Base-by-base conservation (phyloP, 805 yeast species). In the Ogataea trehaloabstinens region DNA sequence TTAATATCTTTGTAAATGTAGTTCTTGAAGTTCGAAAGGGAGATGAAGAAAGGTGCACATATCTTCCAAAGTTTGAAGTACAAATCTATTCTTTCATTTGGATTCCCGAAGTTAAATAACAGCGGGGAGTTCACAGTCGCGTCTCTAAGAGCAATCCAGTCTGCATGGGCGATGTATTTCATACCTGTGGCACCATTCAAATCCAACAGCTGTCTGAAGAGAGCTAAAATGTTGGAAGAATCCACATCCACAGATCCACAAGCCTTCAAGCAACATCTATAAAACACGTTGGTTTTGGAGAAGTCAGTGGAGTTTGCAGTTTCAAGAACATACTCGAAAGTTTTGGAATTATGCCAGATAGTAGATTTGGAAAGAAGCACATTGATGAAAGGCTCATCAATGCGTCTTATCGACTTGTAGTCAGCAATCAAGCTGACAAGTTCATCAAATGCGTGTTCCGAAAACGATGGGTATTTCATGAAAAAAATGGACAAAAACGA, bases 351-450 rank as follows among this genome's bases (percentile, higher is more conserved):
- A 38, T 73, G 73, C 95, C 95, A 85, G 44, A 68, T 64, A 22
- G 77, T 76, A 48, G 78, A 73, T 54, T 80, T 80, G 28, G 86
- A 75, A 41, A 86, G 69, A 38, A 85, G 69, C 30, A 85, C 85
- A 60, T 86, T 87, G 60, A 87, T 74, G 54, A 87, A 85, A n/a
- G 86, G 82, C 59, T 85, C 91, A 59, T 85, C 91, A 40, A 82
- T 71, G 17, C 74, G 68, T 52, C 77, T 78, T 44, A 78, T 67
- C 33, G 68, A 68, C 35, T 78, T 70, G 56, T 83, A 82, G 24
- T 70, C 66, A 13, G 70, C 58, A 42, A 85, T 77, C 37, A 84
- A 58, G 34, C 73, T 68, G 53, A 76, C 75, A 49, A 87, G 72
- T 49, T 74, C 70, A 36, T 55, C 56, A 51, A 80, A 74, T 4